Evolutionary conservation across 1,284 basidiomycete genomes (phyloP), one percentile per base, ranked within the genome.

Genomic region (Microbotryomycetes sp.): DNA sequence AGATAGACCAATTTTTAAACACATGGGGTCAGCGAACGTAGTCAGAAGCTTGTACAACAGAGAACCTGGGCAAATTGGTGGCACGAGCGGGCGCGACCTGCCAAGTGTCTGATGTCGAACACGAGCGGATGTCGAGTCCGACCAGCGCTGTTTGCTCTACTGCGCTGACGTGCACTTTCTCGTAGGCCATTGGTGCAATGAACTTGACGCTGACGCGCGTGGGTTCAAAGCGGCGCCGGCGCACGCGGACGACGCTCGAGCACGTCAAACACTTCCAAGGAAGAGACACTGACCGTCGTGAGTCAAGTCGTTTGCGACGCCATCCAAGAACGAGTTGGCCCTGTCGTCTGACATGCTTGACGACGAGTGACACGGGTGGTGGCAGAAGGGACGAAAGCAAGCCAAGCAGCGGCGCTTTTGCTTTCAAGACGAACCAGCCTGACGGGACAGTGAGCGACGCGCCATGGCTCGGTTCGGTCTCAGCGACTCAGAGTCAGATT

Each of bases 381-480:
- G 36, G n/a, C n/a, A 42, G 36, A 19, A 42, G 36, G 36, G 36
- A 19, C 36, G 36, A 42, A 42, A 42, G 36, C 36, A 42, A 42
- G 19, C 36, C 12, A 42, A 42, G 9, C 12, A 51, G 4, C n/a
- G n/a, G n/a, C n/a, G n/a, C n/a, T n/a, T n/a, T n/a, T n/a, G n/a
- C n/a, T n/a, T n/a, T n/a, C n/a, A n/a, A n/a, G n/a, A n/a, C n/a
- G n/a, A n/a, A n/a, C n/a, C n/a, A n/a, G n/a, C n/a, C n/a, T n/a
- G n/a, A n/a, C n/a, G n/a, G n/a, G n/a, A n/a, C n/a, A n/a, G n/a
- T n/a, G n/a, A n/a, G n/a, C n/a, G n/a, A n/a, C 16, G 16, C 12
- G 12, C 3, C 14, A 67, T 67, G 66, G 66, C 66, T 2, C 52
- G 60, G 45, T 67, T 67, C 29, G 66, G 66, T 14, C 28, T 67